Base-by-base conservation (phyloP, 2,329 filamentous ascomycete species). In the Colletotrichum eleusines region DNA sequence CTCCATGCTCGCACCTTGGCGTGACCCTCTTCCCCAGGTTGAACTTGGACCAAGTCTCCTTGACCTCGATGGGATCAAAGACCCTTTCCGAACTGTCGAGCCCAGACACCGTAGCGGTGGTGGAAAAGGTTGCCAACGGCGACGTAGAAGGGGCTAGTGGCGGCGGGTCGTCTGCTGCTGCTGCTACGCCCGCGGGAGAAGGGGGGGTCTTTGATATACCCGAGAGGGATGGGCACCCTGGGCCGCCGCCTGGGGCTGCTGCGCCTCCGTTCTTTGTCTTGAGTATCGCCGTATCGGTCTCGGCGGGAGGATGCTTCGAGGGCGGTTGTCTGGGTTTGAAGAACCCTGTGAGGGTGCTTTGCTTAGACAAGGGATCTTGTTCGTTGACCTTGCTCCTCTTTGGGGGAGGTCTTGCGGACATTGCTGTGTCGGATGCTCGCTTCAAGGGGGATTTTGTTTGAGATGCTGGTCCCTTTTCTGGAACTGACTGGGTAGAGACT, bases 1-100 rank as follows among this genome's bases (percentile, higher is more conserved):
- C 95, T 63, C 90, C 86, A 77, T 99, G 96, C 58, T 98, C 94
- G 78, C 96, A 99, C 68, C 87, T 88, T 1, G 96, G 96, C 1
- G 89, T 85, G 1, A 89, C 83, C 67, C 92, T 90, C 79, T 92
- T 94, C 20, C 91, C 89, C 72, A 98, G 91, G 50, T 69, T 72
- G 18, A 98, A 85, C 78, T 92, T 94, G 5, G 90, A 91, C 96
- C 96, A 98, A 28, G 91, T 92, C 77, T 96, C 92, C 78, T 94
- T 95, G 55, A 88, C 88, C 72, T 88, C 85, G 60, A 94, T 89
- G 0, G 92, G 91, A 74, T 95, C 92, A 71, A 92, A 85, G 1
- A 89, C 84, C 66, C 80, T 84, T 11, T 81, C 84, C 3, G 77
- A 66, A 8, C 54, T 48, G 33, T 72, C 69, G 44, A 48, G 48